Evolutionary conservation across 257 asterid genomes (phyloP).

Genomic region (Thymus quinquecostatus): DNA sequence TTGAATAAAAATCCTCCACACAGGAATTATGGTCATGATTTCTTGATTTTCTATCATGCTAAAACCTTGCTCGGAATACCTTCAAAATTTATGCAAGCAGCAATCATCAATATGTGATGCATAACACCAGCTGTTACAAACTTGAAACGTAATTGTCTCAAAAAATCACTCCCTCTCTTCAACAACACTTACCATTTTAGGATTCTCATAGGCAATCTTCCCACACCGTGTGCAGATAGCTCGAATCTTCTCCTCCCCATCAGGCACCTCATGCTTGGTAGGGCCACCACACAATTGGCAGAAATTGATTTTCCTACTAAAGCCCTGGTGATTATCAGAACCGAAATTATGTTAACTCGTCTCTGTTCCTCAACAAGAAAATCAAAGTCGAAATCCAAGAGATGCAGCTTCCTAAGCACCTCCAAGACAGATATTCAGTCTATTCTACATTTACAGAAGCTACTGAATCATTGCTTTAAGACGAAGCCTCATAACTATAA

Average conservation of each 20-base stretch:
- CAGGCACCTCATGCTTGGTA: slow-evolving; percentile 86
- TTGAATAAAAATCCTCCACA: neutral
- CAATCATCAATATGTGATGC: neutral
- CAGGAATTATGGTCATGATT: neutral
- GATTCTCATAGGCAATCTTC: slow-evolving; percentile 80
- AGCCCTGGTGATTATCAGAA: slow-evolving; percentile 51
- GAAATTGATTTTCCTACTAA: slow-evolving; percentile 67
- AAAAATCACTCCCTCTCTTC: slow-evolving; percentile 11
- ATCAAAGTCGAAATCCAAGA: slow-evolving; percentile 1
- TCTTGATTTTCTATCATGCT: slow-evolving; percentile 11
- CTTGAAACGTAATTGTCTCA: slow-evolving; percentile 10
- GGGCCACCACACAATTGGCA: slow-evolving; percentile 93
- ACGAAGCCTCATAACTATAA: neutral
- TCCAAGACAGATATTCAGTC: neutral
- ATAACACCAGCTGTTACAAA: neutral
- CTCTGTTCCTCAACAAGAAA: neutral
- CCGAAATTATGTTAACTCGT: neutral
- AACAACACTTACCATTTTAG: slow-evolving; percentile 75
- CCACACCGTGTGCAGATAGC: slow-evolving; percentile 88
- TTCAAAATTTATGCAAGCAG: neutral
- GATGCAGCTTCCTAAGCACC: neutral
- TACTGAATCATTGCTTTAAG: neutral
- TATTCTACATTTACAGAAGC: neutral
- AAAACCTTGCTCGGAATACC: neutral
- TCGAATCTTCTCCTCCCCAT: slow-evolving; percentile 85